Conservation (phyloP, 75 land plant species). For the Adiantum capillusveneris region DNA sequence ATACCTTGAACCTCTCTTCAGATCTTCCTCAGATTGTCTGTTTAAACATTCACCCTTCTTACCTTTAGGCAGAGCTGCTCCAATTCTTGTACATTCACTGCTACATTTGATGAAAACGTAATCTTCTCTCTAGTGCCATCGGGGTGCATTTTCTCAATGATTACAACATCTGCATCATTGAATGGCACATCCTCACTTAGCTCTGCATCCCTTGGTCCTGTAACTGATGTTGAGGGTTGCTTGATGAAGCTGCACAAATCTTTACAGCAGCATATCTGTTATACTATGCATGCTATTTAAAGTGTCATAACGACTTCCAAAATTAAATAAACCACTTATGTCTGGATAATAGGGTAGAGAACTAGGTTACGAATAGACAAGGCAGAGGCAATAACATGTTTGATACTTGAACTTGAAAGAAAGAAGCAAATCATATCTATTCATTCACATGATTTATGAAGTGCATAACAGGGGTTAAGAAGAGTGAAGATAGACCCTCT, state of each 20-base stretch:
- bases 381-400: too few relatives aligned
- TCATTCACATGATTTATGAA: too few relatives aligned
- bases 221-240: slow-evolving; percentile 43
- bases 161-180: slow-evolving; percentile 56
- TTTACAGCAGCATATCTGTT: not conserved
- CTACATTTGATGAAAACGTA: slow-evolving; percentile 68
- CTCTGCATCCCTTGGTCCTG: slow-evolving; percentile 46
- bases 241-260: slow-evolving; percentile 41
- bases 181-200: slow-evolving; percentile 38
- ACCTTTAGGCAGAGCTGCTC: slow-evolving; percentile 90
- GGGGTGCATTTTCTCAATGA: slow-evolving; percentile 52
- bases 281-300: not conserved
- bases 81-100: slow-evolving; percentile 80
- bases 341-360: too few relatives aligned
- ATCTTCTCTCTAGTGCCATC: slow-evolving; percentile 79
- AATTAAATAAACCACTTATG: too few relatives aligned
- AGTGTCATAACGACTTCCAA: not conserved
- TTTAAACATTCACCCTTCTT: not conserved
- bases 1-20: not conserved
- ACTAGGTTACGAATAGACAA: too few relatives aligned
- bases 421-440: not conserved
- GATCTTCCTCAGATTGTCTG: not conserved
- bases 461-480: not conserved
- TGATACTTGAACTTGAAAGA: not conserved
- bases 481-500: not conserved